Base-by-base conservation (phyloP, 2,329 filamentous ascomycete species). In the Epichloe typhina region DNA sequence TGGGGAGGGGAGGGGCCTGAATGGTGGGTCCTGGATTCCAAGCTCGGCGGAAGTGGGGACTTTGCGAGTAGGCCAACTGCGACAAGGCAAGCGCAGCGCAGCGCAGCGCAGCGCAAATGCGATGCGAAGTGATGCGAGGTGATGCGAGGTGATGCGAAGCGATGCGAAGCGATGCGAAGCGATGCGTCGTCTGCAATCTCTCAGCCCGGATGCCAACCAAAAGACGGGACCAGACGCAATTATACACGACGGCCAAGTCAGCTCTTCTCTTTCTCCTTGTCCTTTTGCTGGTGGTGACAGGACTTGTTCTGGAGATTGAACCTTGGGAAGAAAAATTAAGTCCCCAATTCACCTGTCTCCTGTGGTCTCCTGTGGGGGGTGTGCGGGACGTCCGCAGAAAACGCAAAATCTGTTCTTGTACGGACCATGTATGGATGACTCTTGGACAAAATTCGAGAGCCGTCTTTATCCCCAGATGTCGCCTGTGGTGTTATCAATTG, bases 1-100 rank as follows among this genome's bases (percentile, higher is more conserved):
- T 42, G 35, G 37, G 46, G 41, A n/a, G 33, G 12, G 33, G 45
- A 49, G 50, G 50, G 46, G 50, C 50, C 50, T 46, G 48, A 39
- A 37, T 43, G 23, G 36, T 41, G 42, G 50, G 42, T 47, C 50
- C 46, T 46, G 47, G 46, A 42, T 46, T 46, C 47, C 39, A 37
- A 33, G 47, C 39, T 42, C n/a, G 42, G 49, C 42, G 46, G 41
- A 47, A 49, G 50, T 52, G 50, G 50, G 46, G 46, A 52, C 50
- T 41, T 41, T 8, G 23, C 23, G 7, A 26, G 23, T 26, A 36
- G 43, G 13, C 45, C 45, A 47, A 35, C 45, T 38, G 39, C 17
- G 19, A 9, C 37, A 7, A 17, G 37, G 37, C 26, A 31, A 31
- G 3, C 19, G 46, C 23, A 9, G 9, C 12, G 42, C 39, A n/a